phyloP scores from a whole-genome alignment of 768 basidiomycete genomes.

The Termitomyces sp. region DNA sequence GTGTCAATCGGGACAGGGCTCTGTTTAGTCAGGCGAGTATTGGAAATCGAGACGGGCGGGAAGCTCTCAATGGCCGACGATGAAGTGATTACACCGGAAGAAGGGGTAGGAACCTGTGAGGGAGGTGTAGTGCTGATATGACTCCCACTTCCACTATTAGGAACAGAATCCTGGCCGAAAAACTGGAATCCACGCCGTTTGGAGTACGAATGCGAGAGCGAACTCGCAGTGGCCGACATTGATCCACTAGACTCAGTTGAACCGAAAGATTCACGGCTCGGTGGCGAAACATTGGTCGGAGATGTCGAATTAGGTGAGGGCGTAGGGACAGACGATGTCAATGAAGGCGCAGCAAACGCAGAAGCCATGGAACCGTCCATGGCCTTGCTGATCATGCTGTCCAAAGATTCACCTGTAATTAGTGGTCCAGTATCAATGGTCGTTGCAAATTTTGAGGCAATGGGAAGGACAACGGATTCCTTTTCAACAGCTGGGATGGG shows the following conservation, averaged over 20 bases:
- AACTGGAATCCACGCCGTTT: conserved; percentile 12
- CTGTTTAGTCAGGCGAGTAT: not conserved
- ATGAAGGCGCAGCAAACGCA: not conserved
- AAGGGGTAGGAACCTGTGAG: conserved; percentile 9
- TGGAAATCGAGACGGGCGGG: conserved; percentile 17
- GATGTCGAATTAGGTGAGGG: not conserved
- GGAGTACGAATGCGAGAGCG: conserved; percentile 12
- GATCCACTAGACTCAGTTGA: conserved; percentile 15
- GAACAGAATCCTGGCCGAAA: conserved; percentile 1
- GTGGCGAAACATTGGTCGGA: not conserved
- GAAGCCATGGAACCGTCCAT: conserved; percentile 5
- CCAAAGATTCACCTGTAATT: conserved; percentile 6
- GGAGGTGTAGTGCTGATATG: conserved; percentile 10
- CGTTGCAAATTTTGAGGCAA: conserved; percentile 42
- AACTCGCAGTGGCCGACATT: conserved; percentile 10
- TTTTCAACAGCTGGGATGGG: conserved; percentile 19
- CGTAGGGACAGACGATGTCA: not conserved
- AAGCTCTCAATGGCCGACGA: conserved; percentile 9
- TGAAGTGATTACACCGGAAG: conserved; percentile 9
- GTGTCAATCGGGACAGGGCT: not conserved
- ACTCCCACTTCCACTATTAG: conserved; percentile 8
- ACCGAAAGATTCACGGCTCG: conserved; percentile 12
- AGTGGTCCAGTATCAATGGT: conserved; percentile 16
- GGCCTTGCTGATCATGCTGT: conserved; percentile 3
- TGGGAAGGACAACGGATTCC: conserved; percentile 33